A percentile compares a stretch with the other conserved stretches of the same genome.
These are phyloP conservation scores for Suillus americanus DNA, from an alignment of 768 basidiomycete species.

Conservation along the genomic window DNA sequence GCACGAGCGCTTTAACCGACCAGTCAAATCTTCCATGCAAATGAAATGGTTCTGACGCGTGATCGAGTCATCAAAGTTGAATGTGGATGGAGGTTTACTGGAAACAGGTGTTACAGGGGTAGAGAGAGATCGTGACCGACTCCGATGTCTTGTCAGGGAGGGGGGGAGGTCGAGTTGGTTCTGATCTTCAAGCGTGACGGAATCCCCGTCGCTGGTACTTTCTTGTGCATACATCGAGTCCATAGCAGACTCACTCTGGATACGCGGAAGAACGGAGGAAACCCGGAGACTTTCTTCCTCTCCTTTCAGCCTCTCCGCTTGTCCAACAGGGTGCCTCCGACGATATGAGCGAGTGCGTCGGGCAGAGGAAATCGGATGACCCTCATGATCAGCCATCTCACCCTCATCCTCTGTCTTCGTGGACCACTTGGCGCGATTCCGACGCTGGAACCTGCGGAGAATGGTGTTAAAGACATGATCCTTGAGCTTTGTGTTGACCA, in stretches of 20 bases:
- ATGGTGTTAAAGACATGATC: slow-evolving; percentile 95
- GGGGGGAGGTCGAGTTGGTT: slow-evolving; percentile 23
- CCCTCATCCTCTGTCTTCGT: slow-evolving; percentile 59
- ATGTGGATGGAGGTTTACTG: slow-evolving; percentile 34
- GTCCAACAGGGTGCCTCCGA: slow-evolving; percentile 20
- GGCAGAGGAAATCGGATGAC: slow-evolving; percentile 18
- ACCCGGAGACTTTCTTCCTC: slow-evolving; percentile 36
- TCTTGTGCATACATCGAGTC: slow-evolving; percentile 35
- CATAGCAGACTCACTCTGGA: slow-evolving; percentile 60
- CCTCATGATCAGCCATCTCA: slow-evolving; percentile 45
- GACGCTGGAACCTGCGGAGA: slow-evolving; percentile 68
- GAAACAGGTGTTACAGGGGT: slow-evolving; percentile 22
- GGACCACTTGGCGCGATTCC: slow-evolving; percentile 33
- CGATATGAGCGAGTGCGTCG: slow-evolving; percentile 16
- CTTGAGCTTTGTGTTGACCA: slow-evolving; percentile 91
- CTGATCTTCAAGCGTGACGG: slow-evolving; percentile 24
- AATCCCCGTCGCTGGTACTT: slow-evolving; percentile 46
- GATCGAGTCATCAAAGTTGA: slow-evolving; percentile 44
- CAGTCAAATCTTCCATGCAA: slow-evolving; percentile 98
- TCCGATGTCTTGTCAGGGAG: slow-evolving; percentile 39
- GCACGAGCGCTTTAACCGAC: slow-evolving; percentile 85
- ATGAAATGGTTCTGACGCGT: slow-evolving; percentile 97
- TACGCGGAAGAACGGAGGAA: slow-evolving; percentile 50
- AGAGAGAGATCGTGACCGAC: slow-evolving; percentile 38
- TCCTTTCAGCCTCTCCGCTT: slow-evolving; percentile 37